Evolutionary conservation across 2,329 filamentous ascomycete species (phyloP), one percentile per base, ranked within the genome.

Genomic region (Stemphylium vesicarium): DNA sequence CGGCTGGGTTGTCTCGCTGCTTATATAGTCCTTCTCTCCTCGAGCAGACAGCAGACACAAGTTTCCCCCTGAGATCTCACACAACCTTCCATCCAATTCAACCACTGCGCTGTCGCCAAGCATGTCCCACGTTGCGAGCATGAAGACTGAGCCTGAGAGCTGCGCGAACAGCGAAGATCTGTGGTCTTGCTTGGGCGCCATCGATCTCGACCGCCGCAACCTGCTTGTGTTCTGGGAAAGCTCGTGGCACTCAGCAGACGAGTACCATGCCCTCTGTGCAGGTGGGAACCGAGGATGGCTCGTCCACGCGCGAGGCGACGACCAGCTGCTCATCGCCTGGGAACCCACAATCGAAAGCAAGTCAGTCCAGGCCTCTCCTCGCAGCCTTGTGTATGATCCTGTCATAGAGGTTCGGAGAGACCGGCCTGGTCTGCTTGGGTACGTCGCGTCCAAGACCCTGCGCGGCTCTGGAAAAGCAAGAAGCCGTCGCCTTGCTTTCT

Each of bases 321-420:
- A 58, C 42, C 1, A 51, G 48, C 20, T 55, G 37, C 56, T 58
- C 9, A 58, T 58, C 15, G 33, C 56, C 4, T 58, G 33, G 51
- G 51, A 58, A 29, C 56, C 56, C 33, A 58, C 32, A 12, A 46
- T 55, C 0, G 46, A 57, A 37, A 51, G 7, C 4, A 58, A 52
- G 33, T 58, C n/a, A 35, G 9, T 33, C 11, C 11, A 58, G 29
- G 20, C 16, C 9, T 53, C 35, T 2, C 42, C 31, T 36, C 12
- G 12, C 11, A 5, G 20, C 20, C 32, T 55, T 5, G 22, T 51
- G 2, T 55, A 46, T 20, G 12, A 58, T 0, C 38, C 35, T 37
- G 3, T 22, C 11, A 29, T 55, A 22, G 56, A 58, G 22, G 38
- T 55, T 29, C 13, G 15, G 38, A 50, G 33, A 8, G 10, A 55